phyloP scores from a whole-genome alignment of 305 asterid genomes.

The Withania somnifera region DNA sequence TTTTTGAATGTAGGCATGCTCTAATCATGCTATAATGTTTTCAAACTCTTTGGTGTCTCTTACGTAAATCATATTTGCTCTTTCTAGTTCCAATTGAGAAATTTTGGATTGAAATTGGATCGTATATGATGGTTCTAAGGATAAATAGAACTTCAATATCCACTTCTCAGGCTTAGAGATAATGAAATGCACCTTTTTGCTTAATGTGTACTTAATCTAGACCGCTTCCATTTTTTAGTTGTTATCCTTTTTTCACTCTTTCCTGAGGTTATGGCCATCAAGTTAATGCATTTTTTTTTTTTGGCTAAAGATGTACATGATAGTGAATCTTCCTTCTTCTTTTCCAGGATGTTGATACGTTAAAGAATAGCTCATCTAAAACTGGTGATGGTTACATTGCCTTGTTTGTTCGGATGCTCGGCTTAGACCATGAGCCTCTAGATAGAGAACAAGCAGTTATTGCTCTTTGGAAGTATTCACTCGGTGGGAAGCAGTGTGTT shows the following conservation, averaged over 20 bases:
- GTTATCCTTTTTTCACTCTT: neutral
- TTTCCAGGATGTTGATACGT: slow-evolving; percentile 44
- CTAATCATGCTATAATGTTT: neutral
- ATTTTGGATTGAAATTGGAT: neutral
- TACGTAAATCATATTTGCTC: neutral
- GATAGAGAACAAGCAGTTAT: slow-evolving; percentile 75
- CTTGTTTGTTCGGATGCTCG: slow-evolving; percentile 73
- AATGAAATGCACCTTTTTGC: neutral
- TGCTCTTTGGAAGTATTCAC: slow-evolving; percentile 75
- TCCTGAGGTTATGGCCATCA: neutral
- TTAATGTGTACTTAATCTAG: neutral
- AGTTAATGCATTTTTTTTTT: neutral
- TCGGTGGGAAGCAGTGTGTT: slow-evolving; percentile 62
- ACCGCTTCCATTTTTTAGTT: neutral
- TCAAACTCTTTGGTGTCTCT: neutral
- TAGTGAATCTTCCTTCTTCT: neutral
- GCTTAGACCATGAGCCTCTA: slow-evolving; percentile 61
- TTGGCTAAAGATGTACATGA: neutral
- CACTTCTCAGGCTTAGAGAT: neutral
- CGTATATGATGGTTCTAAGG: neutral
- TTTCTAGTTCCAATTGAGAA: neutral
- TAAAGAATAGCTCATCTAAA: slow-evolving; percentile 22
- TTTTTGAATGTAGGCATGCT: neutral
- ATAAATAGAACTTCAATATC: neutral
- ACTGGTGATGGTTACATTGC: slow-evolving; percentile 44